Evolutionary conservation across 192 early-diverging fungal species (phyloP).

Genomic region (Funneliformis geosporum): DNA sequence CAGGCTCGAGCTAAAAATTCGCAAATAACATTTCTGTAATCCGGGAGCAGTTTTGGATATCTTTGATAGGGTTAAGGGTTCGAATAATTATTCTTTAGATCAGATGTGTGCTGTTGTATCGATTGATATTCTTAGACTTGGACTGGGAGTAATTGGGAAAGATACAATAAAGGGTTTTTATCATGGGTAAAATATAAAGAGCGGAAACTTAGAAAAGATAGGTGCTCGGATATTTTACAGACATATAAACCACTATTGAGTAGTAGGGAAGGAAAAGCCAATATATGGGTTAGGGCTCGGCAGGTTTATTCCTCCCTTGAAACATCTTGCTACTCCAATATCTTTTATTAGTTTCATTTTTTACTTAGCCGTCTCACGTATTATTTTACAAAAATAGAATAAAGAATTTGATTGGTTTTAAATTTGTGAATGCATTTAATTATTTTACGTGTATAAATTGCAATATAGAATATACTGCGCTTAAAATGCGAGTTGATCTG

Average conservation of each 20-base stretch:
- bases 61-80: too few species aligned
- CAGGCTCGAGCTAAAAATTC: too few species aligned
- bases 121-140: not conserved
- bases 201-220: constrained; percentile 16
- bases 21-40: not conserved
- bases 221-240: not conserved
- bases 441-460: too few species aligned
- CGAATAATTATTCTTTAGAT: too few species aligned
- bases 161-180: constrained; percentile 25
- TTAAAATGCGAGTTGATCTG: too few species aligned
- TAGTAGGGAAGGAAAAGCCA: not conserved
- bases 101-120: not conserved
- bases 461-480: too few species aligned
- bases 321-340: too few species aligned
- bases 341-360: constrained; percentile 4
- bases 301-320: constrained; percentile 5
- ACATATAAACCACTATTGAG: not conserved
- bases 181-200: not conserved
- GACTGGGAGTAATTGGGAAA: constrained; percentile 16
- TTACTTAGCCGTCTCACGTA: not conserved
- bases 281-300: constrained; percentile 19
- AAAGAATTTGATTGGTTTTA: too few species aligned
- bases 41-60: too few species aligned
- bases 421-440: too few species aligned
- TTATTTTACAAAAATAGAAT: not conserved